These are phyloP conservation scores for Pseudevernia furfuracea DNA, from an alignment of 495 filamentous ascomycete genomes.

Conservation along the genomic window DNA sequence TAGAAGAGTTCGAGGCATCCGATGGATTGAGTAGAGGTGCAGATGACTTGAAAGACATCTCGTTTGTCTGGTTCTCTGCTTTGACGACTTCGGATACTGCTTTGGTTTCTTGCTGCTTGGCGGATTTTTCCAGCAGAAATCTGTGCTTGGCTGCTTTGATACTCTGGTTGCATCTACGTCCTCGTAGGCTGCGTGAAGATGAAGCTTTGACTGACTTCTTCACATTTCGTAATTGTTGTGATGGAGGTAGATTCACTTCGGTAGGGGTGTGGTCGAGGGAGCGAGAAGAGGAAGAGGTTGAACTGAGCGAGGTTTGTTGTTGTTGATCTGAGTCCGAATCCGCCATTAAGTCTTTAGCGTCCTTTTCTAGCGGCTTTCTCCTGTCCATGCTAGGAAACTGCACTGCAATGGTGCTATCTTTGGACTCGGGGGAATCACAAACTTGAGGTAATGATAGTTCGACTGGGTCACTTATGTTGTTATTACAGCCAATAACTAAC, in stretches of 20 bases:
- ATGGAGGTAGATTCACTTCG: not conserved
- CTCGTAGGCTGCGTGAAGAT: not conserved
- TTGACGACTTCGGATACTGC: not conserved
- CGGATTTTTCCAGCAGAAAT: not conserved
- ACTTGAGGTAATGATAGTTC: not conserved
- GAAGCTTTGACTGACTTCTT: not conserved
- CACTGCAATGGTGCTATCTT: not conserved
- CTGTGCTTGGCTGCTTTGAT: conserved; percentile 2
- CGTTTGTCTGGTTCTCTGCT: not conserved
- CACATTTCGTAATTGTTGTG: not conserved
- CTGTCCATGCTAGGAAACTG: conserved; percentile 5
- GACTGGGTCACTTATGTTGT: not conserved
- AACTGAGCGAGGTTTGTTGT: not conserved
- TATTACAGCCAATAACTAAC: not conserved
- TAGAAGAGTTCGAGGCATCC: not conserved
- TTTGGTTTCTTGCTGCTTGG: not conserved
- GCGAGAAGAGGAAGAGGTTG: not conserved
- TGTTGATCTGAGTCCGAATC: conserved; percentile 10
- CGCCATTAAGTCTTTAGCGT: conserved; percentile 10
- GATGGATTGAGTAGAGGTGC: not conserved
- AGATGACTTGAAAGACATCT: not conserved
- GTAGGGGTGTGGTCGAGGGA: not conserved
- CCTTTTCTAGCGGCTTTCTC: not conserved
- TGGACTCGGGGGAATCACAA: not conserved
- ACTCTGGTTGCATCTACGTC: not conserved